phyloP scores from a whole-genome alignment of 331 rosid genomes.

The Acacia concinna region DNA sequence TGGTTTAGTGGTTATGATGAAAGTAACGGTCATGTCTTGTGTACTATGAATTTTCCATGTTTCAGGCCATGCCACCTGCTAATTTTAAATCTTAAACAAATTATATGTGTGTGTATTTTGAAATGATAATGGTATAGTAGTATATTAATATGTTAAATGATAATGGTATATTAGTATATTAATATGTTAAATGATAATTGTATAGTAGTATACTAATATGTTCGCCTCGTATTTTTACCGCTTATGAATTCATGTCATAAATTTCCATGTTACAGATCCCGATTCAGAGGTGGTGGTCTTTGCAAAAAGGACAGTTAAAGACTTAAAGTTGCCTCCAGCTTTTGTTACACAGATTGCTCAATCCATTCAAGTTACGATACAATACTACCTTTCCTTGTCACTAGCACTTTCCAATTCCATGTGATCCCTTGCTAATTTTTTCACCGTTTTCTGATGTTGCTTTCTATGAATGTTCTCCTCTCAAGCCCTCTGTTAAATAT shows the following conservation, averaged over 20 bases:
- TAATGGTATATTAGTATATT: no score
- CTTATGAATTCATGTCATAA: neutral
- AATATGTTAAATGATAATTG: neutral
- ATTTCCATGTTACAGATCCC: conserved; percentile 48
- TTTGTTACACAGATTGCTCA: conserved; percentile 75
- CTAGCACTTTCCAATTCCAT: neutral
- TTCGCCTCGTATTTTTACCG: neutral
- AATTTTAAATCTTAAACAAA: neutral
- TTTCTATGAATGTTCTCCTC: neutral
- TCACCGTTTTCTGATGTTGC: neutral
- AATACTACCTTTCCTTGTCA: neutral
- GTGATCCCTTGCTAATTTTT: conserved; percentile 1
- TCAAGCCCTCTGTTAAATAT: neutral
- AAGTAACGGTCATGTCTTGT: neutral
- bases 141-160: no score
- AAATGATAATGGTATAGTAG: neutral
- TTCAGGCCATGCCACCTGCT: neutral
- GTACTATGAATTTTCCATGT: neutral
- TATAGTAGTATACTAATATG: neutral
- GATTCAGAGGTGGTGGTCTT: conserved; percentile 82
- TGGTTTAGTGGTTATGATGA: neutral
- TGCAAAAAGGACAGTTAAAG: conserved; percentile 80
- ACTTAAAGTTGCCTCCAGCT: conserved; percentile 83
- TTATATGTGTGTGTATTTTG: neutral
- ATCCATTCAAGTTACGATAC: conserved; percentile 68